These are phyloP conservation scores for Neospora caninum DNA, from an alignment of 169 alveolate species.

Conservation along the genomic window DNA sequence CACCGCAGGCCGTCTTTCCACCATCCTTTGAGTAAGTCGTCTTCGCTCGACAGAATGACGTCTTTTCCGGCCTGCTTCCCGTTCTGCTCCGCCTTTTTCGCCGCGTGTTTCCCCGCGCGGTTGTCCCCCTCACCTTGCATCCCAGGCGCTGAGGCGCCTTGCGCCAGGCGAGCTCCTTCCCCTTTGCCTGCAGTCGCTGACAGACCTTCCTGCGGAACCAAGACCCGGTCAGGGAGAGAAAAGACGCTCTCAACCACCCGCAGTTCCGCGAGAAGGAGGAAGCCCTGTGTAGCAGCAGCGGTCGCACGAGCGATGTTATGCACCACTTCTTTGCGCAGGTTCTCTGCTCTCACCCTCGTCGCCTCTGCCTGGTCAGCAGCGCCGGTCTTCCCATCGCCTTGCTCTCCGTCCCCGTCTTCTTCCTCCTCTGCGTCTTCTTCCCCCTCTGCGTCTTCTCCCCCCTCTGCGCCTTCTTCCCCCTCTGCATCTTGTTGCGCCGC, in stretches of 20 bases:
- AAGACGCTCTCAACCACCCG: conserved; percentile 2
- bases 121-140: too few relatives aligned
- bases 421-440: not conserved
- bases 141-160: too few relatives aligned
- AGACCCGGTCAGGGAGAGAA: not conserved
- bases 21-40: not conserved
- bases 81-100: not conserved
- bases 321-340: not conserved
- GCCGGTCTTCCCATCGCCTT: not conserved
- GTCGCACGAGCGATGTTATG: not conserved
- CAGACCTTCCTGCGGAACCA: not conserved
- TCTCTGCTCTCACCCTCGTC: not conserved
- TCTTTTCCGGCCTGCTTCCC: not conserved
- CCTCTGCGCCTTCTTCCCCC: not conserved
- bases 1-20: conserved; percentile 2
- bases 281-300: not conserved
- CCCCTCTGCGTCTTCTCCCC: not conserved
- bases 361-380: not conserved
- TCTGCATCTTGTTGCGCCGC: not conserved
- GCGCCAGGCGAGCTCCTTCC: too few relatives aligned
- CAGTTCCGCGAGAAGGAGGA: not conserved
- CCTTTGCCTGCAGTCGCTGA: not conserved
- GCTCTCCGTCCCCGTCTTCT: not conserved
- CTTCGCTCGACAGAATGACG: not conserved
- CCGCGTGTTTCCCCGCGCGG: not conserved